A percentile compares a stretch with the other conserved stretches of the same genome.
These are phyloP conservation scores for Xylariomycetidae sp. DNA, from an alignment of 2,329 filamentous ascomycete genomes.

Conservation along the genomic window DNA sequence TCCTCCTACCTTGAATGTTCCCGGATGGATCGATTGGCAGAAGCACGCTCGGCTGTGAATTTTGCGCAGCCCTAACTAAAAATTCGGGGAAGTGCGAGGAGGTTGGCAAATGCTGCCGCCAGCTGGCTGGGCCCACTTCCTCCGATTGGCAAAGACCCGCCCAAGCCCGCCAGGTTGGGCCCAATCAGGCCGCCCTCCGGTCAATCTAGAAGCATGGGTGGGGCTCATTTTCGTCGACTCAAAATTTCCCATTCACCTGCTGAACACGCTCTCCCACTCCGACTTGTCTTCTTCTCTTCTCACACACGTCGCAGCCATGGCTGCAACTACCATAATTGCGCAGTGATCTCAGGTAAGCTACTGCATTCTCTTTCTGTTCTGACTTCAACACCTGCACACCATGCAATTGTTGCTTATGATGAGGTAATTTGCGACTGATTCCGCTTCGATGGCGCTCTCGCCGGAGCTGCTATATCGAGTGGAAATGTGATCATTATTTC, in stretches of 20 bases:
- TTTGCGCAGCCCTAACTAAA: constrained; percentile 20
- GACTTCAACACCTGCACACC: constrained; percentile 4
- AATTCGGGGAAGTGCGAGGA: constrained; percentile 12
- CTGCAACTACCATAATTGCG: no score
- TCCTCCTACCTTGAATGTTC: constrained; percentile 22
- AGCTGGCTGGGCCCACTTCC: no score
- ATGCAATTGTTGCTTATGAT: constrained; percentile 52
- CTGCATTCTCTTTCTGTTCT: constrained; percentile 2
- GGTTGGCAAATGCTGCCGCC: no score
- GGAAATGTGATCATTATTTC: constrained; percentile 84
- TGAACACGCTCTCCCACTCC: no score
- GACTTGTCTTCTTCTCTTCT: no score
- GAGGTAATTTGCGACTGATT: constrained; percentile 99
- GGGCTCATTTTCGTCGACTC: no score
- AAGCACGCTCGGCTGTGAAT: constrained; percentile 10
- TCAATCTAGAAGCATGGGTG: no score
- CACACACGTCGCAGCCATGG: no score
- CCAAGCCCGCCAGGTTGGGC: no score
- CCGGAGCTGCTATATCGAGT: constrained; percentile 79
- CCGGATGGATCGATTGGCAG: constrained; percentile 11
- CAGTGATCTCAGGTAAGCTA: neutral
- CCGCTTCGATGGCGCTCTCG: constrained; percentile 75
- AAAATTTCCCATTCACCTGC: no score
- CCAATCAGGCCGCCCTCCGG: no score
- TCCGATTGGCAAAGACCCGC: no score